Evolutionary conservation across 2,329 filamentous ascomycete species (phyloP), one percentile per base, ranked within the genome.

Genomic region (Xylariaceae sp.): DNA sequence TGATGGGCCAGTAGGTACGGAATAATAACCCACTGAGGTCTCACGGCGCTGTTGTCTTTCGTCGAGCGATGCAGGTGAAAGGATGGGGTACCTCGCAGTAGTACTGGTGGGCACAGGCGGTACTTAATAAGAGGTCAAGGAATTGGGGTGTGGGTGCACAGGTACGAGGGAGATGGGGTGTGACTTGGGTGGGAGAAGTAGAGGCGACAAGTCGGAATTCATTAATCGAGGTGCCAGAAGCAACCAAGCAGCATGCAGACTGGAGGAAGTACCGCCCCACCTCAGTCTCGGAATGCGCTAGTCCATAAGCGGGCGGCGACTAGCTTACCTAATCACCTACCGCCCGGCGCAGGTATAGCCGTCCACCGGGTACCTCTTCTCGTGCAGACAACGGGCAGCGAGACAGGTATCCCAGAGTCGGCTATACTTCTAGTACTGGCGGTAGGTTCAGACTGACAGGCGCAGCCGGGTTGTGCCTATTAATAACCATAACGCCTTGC

Each of bases 1-100:
- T 62, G 60, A 58, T 62, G 59, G 60, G 57, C 60, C 57, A 64
- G 56, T 17, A 17, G 17, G 17, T 18, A 18, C 17, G 17, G 17
- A 18, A 18, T 18, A 18, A 18, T 56, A 57, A 58, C 53, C 45
- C 45, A 51, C 44, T 49, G 48, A 9, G 39, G 51, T 53, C 51
- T 49, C 41, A 58, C 56, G 57, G 17, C 54, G 61, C 58, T 59
- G 59, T 54, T 52, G 45, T 47, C 11, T 52, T 35, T 53, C 39
- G 47, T 41, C 17, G 44, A 51, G 44, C 50, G n/a, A 15, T 52
- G 44, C 11, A 30, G 35, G 18, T 44, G 15, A 45, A 54, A n/a
- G 49, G 30, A 45, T 45, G 41, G 41, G 49, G 49, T 51, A 51
- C 49, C 49, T 51, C 49, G 30, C 10, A 30, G 49, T 51, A 15